A percentile compares a stretch with the other conserved stretches of the same genome.
These are phyloP conservation scores for Hirsutella rhossiliensis DNA, from an alignment of 2,329 filamentous ascomycete genomes.

Conservation along the genomic window DNA sequence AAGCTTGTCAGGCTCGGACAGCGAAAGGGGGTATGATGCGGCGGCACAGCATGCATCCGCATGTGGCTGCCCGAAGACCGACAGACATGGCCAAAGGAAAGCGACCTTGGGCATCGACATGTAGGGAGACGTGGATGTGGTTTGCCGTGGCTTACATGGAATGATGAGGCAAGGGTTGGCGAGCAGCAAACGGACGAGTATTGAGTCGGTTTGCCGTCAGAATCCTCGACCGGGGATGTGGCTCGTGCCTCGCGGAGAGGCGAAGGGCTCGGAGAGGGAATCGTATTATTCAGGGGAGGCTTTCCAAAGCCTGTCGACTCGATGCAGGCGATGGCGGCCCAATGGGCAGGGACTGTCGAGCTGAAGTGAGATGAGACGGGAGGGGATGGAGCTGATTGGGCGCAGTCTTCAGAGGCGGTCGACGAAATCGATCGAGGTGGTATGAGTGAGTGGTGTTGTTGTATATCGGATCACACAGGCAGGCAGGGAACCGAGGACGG, in stretches of 20 bases:
- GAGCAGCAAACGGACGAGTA: slow-evolving; percentile 1
- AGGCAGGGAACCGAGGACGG: slow-evolving; percentile 2
- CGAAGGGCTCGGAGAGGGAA: no score
- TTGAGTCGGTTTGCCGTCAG: slow-evolving; percentile 1
- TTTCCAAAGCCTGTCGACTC: not conserved
- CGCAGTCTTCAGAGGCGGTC: not conserved
- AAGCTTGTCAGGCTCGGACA: not conserved
- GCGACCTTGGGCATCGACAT: not conserved
- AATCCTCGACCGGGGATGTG: not conserved
- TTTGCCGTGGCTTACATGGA: slow-evolving; percentile 4
- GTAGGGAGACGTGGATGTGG: not conserved
- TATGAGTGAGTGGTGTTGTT: not conserved
- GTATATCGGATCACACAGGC: not conserved
- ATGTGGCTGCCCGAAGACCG: slow-evolving; percentile 1
- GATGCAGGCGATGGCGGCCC: not conserved
- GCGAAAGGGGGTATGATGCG: not conserved
- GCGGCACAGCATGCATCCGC: not conserved
- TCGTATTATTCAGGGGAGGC: not conserved
- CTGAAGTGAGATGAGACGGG: not conserved
- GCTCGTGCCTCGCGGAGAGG: not conserved
- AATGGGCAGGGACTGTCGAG: not conserved
- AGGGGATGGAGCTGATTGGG: not conserved
- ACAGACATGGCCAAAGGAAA: not conserved
- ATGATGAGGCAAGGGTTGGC: not conserved
- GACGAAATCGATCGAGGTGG: not conserved